phyloP scores from a whole-genome alignment of 495 filamentous ascomycete genomes.

The Aspergillus baeticus region DNA sequence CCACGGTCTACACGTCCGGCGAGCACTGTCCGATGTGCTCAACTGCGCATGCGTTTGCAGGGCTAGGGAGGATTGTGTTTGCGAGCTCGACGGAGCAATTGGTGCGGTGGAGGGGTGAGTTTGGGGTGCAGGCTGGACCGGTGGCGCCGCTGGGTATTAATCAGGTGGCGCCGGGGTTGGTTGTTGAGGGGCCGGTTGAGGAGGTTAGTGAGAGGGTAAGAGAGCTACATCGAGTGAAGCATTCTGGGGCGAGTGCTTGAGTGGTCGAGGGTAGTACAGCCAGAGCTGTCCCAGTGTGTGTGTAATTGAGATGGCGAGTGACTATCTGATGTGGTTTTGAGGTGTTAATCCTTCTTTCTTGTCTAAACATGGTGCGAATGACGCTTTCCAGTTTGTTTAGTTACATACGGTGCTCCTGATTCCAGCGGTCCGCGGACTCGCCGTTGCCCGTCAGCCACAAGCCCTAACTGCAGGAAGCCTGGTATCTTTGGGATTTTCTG shows the following conservation, averaged over 20 bases:
- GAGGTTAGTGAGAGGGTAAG: conserved; percentile 13
- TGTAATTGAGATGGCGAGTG: too few species aligned
- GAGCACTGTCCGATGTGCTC: conserved; percentile 39
- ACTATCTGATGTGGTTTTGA: too few species aligned
- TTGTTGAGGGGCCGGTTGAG: conserved; percentile 17
- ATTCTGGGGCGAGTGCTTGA: not conserved
- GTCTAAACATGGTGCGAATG: too few species aligned
- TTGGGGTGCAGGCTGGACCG: conserved; percentile 3
- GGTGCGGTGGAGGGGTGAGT: conserved; percentile 12
- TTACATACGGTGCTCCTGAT: too few species aligned
- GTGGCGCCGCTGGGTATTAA: conserved; percentile 13
- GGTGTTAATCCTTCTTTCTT: too few species aligned
- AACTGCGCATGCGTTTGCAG: conserved; percentile 27
- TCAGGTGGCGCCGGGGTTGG: conserved; percentile 14
- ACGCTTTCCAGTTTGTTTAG: too few species aligned
- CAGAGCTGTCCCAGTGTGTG: too few species aligned
- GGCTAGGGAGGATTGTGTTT: conserved; percentile 31
- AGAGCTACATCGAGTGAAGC: conserved; percentile 20
- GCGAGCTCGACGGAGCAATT: conserved; percentile 19
- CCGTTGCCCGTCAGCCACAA: too few species aligned
- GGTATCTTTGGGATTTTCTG: too few species aligned
- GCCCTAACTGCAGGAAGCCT: too few species aligned
- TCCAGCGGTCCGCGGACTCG: too few species aligned
- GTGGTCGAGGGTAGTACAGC: too few species aligned
- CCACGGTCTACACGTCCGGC: conserved; percentile 34